Percentiles rank a stretch among this genome's conserved stretches.
Evolutionary conservation across 2,329 filamentous ascomycete species (phyloP).

Genomic region (Xylariaceae sp.): DNA sequence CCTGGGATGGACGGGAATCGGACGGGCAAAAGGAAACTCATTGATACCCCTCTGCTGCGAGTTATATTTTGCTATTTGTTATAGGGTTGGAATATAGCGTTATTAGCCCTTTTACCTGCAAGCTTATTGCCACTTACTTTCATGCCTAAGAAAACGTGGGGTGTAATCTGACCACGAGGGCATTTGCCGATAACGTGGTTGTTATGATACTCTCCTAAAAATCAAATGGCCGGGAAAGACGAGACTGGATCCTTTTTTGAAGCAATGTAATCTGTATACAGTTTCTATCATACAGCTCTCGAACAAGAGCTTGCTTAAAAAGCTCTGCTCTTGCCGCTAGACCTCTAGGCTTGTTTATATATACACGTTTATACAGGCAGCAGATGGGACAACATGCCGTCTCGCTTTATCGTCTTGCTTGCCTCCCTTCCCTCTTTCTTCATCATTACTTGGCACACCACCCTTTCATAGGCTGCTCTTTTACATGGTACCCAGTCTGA

Average conservation of each 20-base stretch:
- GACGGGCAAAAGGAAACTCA: background rate
- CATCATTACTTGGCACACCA: too few species aligned
- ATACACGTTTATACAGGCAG: background rate
- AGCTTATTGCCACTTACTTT: too few species aligned
- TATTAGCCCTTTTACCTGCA: background rate
- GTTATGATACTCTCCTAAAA: background rate
- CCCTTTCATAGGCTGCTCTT: too few species aligned
- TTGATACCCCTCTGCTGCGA: slow-evolving; percentile 21
- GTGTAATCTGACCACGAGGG: too few species aligned
- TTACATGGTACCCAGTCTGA: too few species aligned
- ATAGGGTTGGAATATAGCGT: background rate
- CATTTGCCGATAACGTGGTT: too few species aligned
- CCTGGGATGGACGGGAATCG: background rate
- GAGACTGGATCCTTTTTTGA: background rate
- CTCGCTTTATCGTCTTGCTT: background rate
- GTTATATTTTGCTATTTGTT: slow-evolving; percentile 1
- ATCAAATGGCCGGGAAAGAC: too few species aligned
- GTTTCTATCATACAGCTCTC: slow-evolving; percentile 17
- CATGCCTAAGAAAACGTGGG: too few species aligned
- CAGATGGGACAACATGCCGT: background rate
- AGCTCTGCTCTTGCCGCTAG: background rate
- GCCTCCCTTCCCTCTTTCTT: background rate
- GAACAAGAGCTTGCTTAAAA: background rate
- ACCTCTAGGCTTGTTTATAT: background rate
- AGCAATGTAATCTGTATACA: slow-evolving; percentile 5